Evolutionary conservation across 169 alveolate species (phyloP), one percentile per base, ranked within the genome.

Genomic region (Plasmodium coatneyi): DNA sequence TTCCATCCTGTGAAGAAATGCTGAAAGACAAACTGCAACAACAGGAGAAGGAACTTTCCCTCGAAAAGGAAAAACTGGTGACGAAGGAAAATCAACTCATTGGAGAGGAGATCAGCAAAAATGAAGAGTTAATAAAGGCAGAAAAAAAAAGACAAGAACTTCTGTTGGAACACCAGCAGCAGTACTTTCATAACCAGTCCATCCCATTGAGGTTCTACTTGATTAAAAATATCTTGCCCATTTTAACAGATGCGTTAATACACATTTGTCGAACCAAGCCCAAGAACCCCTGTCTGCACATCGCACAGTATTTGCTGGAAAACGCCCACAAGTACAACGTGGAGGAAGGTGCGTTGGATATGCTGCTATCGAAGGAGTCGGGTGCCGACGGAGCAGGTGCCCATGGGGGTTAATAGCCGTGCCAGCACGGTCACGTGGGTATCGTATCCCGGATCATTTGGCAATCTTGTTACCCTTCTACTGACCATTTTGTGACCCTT

Each of bases 191-290:
- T 25, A 84, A 84, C 34, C 93, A 84, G 60, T 84, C 93, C 5
- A 28, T 84, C 19, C 93, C 93, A 5, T 34, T 84, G 43, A 56
- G 93, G 56, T 84, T 84, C 39, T 84, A 84, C 60, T 52, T 84
- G 60, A 84, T 84, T 54, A 84, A 84, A 72, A 84, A 84, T 34
- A 84, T 84, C 41, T 43, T 84, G 2, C 93, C 93, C 22, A 84
- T 84, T 30, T 72, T 84, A 84, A 84, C 93, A 19, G 93, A 84
- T 19, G 93, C 93, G 34, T n/a, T 84, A 19, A 84, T 84, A 84
- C 80, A 84, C 43, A 84, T 84, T 22, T 84, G 93, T 32, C 78
- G 70, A 25, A 84, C 93, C 34, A 84, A 84, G 28, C 93, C 93
- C 5, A 84, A 84, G 32, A 84, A 84, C 36, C 93, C 93, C 14